Evolutionary conservation across 1,284 basidiomycete genomes (phyloP).

Genomic region (Ceratobasidium sp.): DNA sequence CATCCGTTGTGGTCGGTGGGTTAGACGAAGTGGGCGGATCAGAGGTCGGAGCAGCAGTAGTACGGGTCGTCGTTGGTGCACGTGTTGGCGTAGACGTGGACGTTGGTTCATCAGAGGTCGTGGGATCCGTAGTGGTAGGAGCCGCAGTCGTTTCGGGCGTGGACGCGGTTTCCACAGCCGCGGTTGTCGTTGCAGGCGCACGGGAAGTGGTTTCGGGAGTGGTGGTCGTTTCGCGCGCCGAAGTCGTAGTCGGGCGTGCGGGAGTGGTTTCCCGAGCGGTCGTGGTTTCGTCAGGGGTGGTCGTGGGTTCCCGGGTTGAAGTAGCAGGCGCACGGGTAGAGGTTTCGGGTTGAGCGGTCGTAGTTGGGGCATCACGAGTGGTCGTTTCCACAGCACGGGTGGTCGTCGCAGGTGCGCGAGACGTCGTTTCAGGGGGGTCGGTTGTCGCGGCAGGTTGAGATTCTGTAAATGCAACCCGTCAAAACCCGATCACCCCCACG

Average conservation of each 20-base stretch:
- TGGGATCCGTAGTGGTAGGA: slow-evolving; percentile 46
- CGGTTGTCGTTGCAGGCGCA: slow-evolving; percentile 41
- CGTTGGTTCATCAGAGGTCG: slow-evolving; percentile 47
- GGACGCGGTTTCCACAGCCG: slow-evolving; percentile 15
- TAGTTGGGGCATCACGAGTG: neutral
- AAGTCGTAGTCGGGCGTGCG: slow-evolving; percentile 23
- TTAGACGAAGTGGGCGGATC: neutral
- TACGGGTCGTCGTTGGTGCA: slow-evolving; percentile 13
- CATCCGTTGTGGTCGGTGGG: slow-evolving; percentile 7
- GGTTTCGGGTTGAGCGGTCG: neutral
- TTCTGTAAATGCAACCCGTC: slow-evolving; percentile 21
- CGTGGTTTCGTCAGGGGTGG: slow-evolving; percentile 23
- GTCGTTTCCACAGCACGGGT: slow-evolving; percentile 9
- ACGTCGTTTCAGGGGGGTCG: slow-evolving; percentile 13
- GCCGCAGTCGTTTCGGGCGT: slow-evolving; percentile 29
- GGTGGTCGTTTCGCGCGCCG: slow-evolving; percentile 24
- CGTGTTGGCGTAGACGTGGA: slow-evolving; percentile 36
- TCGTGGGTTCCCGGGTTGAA: slow-evolving; percentile 17
- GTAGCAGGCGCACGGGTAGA: slow-evolving; percentile 28
- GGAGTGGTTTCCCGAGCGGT: slow-evolving; percentile 22
- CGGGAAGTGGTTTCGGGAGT: slow-evolving; percentile 20
- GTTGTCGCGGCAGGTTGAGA: slow-evolving; percentile 30
- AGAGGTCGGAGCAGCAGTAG: slow-evolving; percentile 27
- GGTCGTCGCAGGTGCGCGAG: neutral
- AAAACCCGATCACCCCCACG: slow-evolving; percentile 28